These are phyloP conservation scores for Yueomyces sp. DNA, from an alignment of 805 yeast genomes.

Conservation along the genomic window DNA sequence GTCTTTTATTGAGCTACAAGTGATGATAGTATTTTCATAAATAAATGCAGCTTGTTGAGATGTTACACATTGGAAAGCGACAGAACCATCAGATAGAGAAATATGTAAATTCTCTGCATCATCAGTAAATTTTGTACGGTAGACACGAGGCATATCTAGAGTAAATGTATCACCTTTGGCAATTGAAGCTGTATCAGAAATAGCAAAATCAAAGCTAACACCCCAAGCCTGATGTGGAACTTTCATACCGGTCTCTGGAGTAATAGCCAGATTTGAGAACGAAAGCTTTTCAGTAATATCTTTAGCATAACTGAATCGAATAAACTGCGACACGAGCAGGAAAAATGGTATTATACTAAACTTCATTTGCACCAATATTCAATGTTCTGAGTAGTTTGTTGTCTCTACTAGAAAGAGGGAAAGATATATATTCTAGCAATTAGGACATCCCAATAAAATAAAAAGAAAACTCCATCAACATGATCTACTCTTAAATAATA, in stretches of 20 bases:
- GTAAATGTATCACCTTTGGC: slow-evolving; percentile 17
- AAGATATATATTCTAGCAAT: too few species aligned
- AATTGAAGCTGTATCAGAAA: slow-evolving; percentile 9
- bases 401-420: too few species aligned
- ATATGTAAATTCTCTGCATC: slow-evolving; percentile 9
- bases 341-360: neutral
- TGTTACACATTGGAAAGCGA: slow-evolving; percentile 21
- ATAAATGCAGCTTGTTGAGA: slow-evolving; percentile 25
- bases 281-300: slow-evolving; percentile 4
- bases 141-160: slow-evolving; percentile 20
- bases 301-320: slow-evolving; percentile 2
- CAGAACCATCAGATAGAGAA: slow-evolving; percentile 13
- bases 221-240: slow-evolving; percentile 25
- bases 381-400: too few species aligned
- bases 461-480: too few species aligned
- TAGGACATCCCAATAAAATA: too few species aligned
- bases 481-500: too few species aligned
- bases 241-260: slow-evolving; percentile 5
- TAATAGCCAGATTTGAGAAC: slow-evolving; percentile 5
- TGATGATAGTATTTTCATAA: slow-evolving; percentile 17
- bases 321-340: too few species aligned
- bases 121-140: slow-evolving; percentile 23
- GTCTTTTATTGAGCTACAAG: slow-evolving; percentile 17
- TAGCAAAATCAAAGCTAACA: slow-evolving; percentile 18
- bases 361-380: neutral